Evolutionary conservation across 2,329 filamentous ascomycete species (phyloP).

Genomic region (Cladosporium sp.): DNA sequence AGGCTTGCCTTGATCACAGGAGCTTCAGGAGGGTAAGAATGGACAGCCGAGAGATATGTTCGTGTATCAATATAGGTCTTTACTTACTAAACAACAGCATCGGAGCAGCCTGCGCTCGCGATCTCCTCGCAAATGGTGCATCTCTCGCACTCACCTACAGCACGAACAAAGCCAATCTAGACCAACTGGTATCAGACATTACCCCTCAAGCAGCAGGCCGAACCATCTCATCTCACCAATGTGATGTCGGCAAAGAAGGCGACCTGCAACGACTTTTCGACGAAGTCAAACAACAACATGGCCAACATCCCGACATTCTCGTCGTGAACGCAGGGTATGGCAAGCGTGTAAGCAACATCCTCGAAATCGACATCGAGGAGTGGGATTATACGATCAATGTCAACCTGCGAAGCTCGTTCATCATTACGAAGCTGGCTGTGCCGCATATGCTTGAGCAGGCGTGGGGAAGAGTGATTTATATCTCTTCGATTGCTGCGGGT

Average conservation of each 20-base stretch:
- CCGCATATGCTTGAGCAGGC: slow-evolving; percentile 59
- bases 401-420: slow-evolving; percentile 64
- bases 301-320: slow-evolving; percentile 62
- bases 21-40: slow-evolving; percentile 58
- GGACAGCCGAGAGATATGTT: not conserved
- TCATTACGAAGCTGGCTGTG: slow-evolving; percentile 61
- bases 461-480: slow-evolving; percentile 66
- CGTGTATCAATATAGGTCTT: not conserved
- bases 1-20: slow-evolving; percentile 61
- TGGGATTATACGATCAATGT: slow-evolving; percentile 64
- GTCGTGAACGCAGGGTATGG: slow-evolving; percentile 68
- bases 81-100: slow-evolving; percentile 47
- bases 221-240: slow-evolving; percentile 56
- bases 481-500: slow-evolving; percentile 63
- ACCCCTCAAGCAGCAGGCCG: slow-evolving; percentile 32
- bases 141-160: slow-evolving; percentile 62
- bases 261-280: slow-evolving; percentile 57
- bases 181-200: slow-evolving; percentile 42
- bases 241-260: slow-evolving; percentile 57
- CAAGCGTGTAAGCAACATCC: slow-evolving; percentile 52
- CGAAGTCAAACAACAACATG: slow-evolving; percentile 56
- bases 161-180: slow-evolving; percentile 50
- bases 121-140: slow-evolving; percentile 54
- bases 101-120: slow-evolving; percentile 58
- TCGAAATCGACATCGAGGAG: slow-evolving; percentile 63